Evolutionary conservation across 2,329 filamentous ascomycete species (phyloP), one percentile per base, ranked within the genome.

Genomic region (Tricladium varicosporioides): DNA sequence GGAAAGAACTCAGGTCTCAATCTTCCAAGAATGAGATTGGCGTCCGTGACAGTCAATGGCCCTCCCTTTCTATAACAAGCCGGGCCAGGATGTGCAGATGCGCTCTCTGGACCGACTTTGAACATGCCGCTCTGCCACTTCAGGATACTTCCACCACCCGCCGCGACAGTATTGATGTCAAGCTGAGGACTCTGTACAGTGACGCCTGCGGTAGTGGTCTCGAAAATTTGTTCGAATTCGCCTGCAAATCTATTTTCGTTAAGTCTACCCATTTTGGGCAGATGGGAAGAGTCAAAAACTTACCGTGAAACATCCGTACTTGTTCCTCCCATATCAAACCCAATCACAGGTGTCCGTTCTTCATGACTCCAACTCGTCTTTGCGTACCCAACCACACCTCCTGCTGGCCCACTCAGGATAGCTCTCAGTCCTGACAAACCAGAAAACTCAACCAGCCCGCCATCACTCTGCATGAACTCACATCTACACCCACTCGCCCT

Each of bases 141-240:
- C 2, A 97, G 78, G 31, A 87, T 80, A 0, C 89, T 93, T 5
- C 91, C 91, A 61, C 92, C 92, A 47, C 92, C 92, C 2, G 92
- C 92, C 5, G 92, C 92, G 1, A 97, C 92, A 0, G 92, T 97
- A 72, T 96, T 96, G 75, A 96, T 96, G 68, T 96, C 92, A 0
- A 96, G 80, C 68, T 96, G 92, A 0, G 92, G 92, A 1, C 89
- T 92, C 67, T 96, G 92, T 22, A 96, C 94, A 0, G 92, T 93
- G 0, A 96, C 90, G n/a, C 92, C 92, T 0, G 92, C 92, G 0
- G 91, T 96, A 0, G 91, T 96, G 0, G 92, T 96, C 73, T 96
- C 92, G 64, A 96, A 96, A 0, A 96, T 91, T 67, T 97, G 92
- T 66, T 96, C 92, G 67, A 96, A 93, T 54, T 90, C 80, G 14